Base-by-base conservation (phyloP, 2,329 filamentous ascomycete genomes). In the Tolypocladium inflatum region DNA sequence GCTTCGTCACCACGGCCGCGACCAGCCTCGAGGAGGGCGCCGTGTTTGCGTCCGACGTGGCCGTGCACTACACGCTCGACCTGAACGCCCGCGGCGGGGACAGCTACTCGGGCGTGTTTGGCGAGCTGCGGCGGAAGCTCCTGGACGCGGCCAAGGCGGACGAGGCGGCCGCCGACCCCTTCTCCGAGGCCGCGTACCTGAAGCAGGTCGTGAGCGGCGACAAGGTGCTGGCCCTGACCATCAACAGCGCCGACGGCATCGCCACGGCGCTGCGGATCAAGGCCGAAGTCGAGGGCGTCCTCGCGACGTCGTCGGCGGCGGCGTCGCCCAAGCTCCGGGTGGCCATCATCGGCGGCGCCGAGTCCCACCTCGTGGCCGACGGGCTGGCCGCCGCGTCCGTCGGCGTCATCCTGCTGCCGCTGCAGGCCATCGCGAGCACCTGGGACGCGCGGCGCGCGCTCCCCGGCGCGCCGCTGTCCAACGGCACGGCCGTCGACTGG, bases 391-490 rank as follows among this genome's bases (percentile, higher is more conserved):
- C 73, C 0, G 82, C 84, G 0, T 63, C 74, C 1, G 80, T 86
- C 0, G 77, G 81, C 59, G 81, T 89, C 23, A 78, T 88, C 33
- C 77, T 89, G 2, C 75, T 80, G 0, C 84, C 85, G 1, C 68
- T 86, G 15, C 79, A 83, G 61, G 78, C 82, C 0, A 83, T 81
- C 64, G 76, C 78, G 2, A 68, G 66, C 3, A 69, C 67, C 0
- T 89, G 85, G 86, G 84, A 87, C 61, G 74, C 85, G 68, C 80
- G 83, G 0, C 80, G 85, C 2, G 79, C 82, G 0, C 73, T 88
- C 13, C 80, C 83, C 0, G 86, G 86, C 1, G 85, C 85, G 6
- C 86, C 86, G 1, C 74, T 88, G 0, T 86, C 84, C 0, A 86
- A 87, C 63, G 84, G 84, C 33, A 88, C 85, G 1, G 78, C 78